Conservation (phyloP, 306 rosid genomes). For the Luffa acutangula region DNA sequence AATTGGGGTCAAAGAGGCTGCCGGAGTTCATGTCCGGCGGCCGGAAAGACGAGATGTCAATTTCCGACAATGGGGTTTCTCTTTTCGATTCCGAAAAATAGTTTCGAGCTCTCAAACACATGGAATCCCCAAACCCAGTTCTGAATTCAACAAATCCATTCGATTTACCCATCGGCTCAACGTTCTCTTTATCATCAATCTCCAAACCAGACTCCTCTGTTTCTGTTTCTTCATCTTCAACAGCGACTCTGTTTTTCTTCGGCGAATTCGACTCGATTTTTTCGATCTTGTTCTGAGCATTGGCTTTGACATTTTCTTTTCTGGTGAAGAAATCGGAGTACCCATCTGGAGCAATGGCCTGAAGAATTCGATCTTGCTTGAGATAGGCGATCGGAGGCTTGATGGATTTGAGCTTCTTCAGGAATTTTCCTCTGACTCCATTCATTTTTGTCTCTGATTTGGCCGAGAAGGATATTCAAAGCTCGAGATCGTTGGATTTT, state of each 20-base stretch:
- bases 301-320: conserved; percentile 13
- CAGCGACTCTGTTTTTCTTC: conserved; percentile 43
- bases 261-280: conserved; percentile 38
- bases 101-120: conserved; percentile 16
- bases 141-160: not conserved
- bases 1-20: conserved; percentile 71
- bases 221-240: conserved; percentile 33
- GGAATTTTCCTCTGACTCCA: conserved; percentile 58
- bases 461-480: not conserved
- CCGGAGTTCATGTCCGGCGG: conserved; percentile 64
- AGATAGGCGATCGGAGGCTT: conserved; percentile 33
- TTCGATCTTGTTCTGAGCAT: conserved; percentile 12
- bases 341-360: conserved; percentile 48
- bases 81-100: not conserved
- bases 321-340: conserved; percentile 28
- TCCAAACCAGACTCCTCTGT: conserved; percentile 13
- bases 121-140: not conserved
- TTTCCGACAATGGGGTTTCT: conserved; percentile 23
- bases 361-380: conserved; percentile 62
- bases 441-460: conserved; percentile 25
- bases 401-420: conserved; percentile 81
- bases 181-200: conserved; percentile 57
- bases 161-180: conserved; percentile 18
- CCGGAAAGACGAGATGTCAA: conserved; percentile 43
- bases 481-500: not conserved